Conservation (phyloP, 1,284 basidiomycete genomes). For the Melanopsichium pennsylvanicum region DNA sequence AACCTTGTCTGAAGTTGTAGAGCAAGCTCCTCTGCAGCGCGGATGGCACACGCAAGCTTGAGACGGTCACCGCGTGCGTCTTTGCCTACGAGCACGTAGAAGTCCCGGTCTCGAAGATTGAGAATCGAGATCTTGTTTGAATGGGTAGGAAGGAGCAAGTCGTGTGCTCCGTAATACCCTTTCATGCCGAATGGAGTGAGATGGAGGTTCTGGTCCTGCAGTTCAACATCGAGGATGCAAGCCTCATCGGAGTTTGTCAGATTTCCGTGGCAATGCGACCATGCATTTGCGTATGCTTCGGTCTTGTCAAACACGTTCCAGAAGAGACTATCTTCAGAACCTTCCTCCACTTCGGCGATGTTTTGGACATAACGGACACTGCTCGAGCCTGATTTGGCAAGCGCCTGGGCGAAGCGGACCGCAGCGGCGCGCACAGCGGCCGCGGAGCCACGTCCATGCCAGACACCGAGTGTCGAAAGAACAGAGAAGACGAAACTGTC, state of each 20-base stretch:
- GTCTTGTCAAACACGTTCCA: slow-evolving; percentile 45
- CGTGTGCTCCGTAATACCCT: slow-evolving; percentile 30
- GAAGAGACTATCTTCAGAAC: slow-evolving; percentile 51
- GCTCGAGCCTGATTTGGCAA: slow-evolving; percentile 26
- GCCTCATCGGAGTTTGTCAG: slow-evolving; percentile 11
- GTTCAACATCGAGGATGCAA: slow-evolving; percentile 22
- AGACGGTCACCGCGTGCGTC: slow-evolving; percentile 40
- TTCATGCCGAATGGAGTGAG: slow-evolving; percentile 11
- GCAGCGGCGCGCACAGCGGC: slow-evolving; percentile 39
- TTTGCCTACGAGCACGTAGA: slow-evolving; percentile 53
- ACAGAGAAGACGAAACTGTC: slow-evolving; percentile 48
- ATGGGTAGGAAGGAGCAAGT: slow-evolving; percentile 28
- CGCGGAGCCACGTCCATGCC: slow-evolving; percentile 54
- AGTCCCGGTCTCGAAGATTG: slow-evolving; percentile 40
- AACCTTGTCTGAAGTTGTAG: slow-evolving; percentile 10
- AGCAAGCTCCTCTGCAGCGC: slow-evolving; percentile 38
- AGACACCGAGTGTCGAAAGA: slow-evolving; percentile 47
- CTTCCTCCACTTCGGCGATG: slow-evolving; percentile 54
- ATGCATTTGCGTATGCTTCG: slow-evolving; percentile 43
- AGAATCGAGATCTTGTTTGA: slow-evolving; percentile 42
- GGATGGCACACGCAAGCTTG: slow-evolving; percentile 33
- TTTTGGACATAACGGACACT: slow-evolving; percentile 11
- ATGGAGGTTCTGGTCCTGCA: slow-evolving; percentile 18
- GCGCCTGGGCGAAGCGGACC: slow-evolving; percentile 42
- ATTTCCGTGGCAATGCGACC: slow-evolving; percentile 32